These are phyloP conservation scores for Choanephora cucurbitarum DNA, from an alignment of 371 early-diverging fungal genomes.

Conservation along the genomic window DNA sequence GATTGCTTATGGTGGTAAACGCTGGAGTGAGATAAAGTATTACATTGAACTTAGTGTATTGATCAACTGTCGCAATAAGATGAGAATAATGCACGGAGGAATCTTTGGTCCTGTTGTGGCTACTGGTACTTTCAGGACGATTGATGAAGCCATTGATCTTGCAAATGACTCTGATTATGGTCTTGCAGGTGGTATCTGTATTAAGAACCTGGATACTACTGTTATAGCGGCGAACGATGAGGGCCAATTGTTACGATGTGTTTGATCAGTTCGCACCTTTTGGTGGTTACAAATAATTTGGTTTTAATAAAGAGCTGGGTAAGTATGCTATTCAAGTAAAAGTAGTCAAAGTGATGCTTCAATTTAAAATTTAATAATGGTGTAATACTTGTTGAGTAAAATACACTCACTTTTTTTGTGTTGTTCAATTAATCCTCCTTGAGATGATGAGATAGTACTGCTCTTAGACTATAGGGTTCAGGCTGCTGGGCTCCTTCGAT, in stretches of 20 bases:
- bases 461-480: no score
- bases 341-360: conserved; percentile 51
- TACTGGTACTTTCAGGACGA: conserved; percentile 69
- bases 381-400: no score
- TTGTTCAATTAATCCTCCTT: no score
- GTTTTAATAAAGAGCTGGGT: conserved; percentile 80
- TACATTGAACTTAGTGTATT: conserved; percentile 83
- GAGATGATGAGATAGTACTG: no score
- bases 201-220: conserved; percentile 66
- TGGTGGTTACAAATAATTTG: conserved; percentile 87
- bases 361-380: not conserved
- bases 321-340: conserved; percentile 70
- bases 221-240: conserved; percentile 64
- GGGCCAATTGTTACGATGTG: conserved; percentile 50
- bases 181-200: conserved; percentile 86
- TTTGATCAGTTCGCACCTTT: conserved; percentile 68
- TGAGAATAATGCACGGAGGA: conserved; percentile 77
- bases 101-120: conserved; percentile 91
- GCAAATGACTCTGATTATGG: conserved; percentile 84
- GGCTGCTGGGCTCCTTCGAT: no score
- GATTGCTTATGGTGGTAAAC: conserved; percentile 69
- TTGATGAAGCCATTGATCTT: conserved; percentile 76
- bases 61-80: conserved; percentile 61
- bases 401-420: no score
- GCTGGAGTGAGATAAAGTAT: conserved; percentile 68